Evolutionary conservation across 2,329 filamentous ascomycete species (phyloP).

Genomic region (Colletotrichum australisinense): DNA sequence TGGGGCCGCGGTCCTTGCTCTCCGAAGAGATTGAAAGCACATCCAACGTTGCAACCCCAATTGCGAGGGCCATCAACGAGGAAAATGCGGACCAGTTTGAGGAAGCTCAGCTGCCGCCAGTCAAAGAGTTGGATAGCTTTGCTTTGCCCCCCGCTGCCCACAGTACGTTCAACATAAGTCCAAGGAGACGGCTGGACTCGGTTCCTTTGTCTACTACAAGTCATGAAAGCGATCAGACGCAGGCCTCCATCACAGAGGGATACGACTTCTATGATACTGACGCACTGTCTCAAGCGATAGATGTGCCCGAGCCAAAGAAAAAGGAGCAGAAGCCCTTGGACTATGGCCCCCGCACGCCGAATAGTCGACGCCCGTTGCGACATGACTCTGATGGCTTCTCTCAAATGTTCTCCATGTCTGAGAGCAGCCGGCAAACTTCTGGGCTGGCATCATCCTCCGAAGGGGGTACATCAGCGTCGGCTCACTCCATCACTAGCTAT

Average conservation of each 20-base stretch:
- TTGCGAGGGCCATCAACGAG: constrained; percentile 63
- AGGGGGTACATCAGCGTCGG: constrained; percentile 30
- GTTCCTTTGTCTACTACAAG: constrained; percentile 62
- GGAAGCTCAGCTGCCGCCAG: constrained; percentile 57
- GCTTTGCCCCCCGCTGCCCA: constrained; percentile 61
- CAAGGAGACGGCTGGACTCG: constrained; percentile 61
- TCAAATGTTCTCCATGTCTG: constrained; percentile 70
- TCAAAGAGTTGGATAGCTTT: constrained; percentile 63
- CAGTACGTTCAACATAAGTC: constrained; percentile 47
- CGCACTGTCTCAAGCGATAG: constrained; percentile 62
- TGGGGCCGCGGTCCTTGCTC: constrained; percentile 58
- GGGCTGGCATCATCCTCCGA: constrained; percentile 51
- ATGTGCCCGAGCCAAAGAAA: constrained; percentile 57
- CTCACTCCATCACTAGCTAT: constrained; percentile 13
- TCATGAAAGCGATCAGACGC: constrained; percentile 59
- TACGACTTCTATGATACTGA: constrained; percentile 76
- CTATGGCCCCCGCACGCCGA: constrained; percentile 47
- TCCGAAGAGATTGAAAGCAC: constrained; percentile 70
- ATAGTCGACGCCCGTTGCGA: constrained; percentile 47
- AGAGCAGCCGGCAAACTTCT: constrained; percentile 55
- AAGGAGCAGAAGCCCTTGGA: constrained; percentile 51
- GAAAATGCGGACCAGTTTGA: constrained; percentile 41
- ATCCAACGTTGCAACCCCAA: constrained; percentile 70
- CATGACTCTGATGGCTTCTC: constrained; percentile 69
- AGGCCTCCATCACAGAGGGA: constrained; percentile 67